Evolutionary conservation across 352 stramenopile species (phyloP), one percentile per base, ranked within the genome.

Genomic region (Pythium grandisporangium): DNA sequence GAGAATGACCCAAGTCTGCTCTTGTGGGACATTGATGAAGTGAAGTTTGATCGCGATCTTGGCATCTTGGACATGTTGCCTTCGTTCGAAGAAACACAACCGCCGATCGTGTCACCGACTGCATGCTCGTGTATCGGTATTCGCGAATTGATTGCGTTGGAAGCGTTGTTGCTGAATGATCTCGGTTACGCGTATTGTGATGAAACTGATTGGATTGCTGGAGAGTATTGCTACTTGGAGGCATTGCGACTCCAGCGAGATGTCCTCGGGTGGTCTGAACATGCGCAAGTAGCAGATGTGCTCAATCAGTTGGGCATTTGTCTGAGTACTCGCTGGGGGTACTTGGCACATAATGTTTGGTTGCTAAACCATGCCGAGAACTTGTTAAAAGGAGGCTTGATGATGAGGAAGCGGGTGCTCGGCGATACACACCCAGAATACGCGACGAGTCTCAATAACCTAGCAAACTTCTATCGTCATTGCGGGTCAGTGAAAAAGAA

Each of bases 381-480:
- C 13, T 48, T 88, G 25, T 46, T 91, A n/a, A 81, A 86, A 45
- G 74, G 68, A 29, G 67, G 68, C 25, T 52, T 88, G 26, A 37
- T 69, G 23, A 87, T 91, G 66, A 74, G 78, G 13, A 70, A 66
- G 45, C 68, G 75, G 2, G 78, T 91, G 13, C 52, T 88, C 17
- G 78, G 75, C 26, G 72, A 81, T 21, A 70, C 68, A 16, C 78
- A 91, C 25, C 70, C 75, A 0, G 78, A 91, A 46, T 91, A 86
- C 45, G 78, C 78, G 10, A 85, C 78, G 8, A 88, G 74, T 45
- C 42, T 91, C 27, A 91, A 91, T 51, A 91, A 88, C 35, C 53
- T 91, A 14, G 78, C 72, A 26, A 91, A 91, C 37, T 91, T 91
- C 39, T 91, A 91, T 61, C 84, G 84, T 42, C 77, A 84, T 45